Evolutionary conservation across 164 flowering plant species (phyloP), one percentile per base, ranked within the genome.

Genomic region (Vitis cinerea): DNA sequence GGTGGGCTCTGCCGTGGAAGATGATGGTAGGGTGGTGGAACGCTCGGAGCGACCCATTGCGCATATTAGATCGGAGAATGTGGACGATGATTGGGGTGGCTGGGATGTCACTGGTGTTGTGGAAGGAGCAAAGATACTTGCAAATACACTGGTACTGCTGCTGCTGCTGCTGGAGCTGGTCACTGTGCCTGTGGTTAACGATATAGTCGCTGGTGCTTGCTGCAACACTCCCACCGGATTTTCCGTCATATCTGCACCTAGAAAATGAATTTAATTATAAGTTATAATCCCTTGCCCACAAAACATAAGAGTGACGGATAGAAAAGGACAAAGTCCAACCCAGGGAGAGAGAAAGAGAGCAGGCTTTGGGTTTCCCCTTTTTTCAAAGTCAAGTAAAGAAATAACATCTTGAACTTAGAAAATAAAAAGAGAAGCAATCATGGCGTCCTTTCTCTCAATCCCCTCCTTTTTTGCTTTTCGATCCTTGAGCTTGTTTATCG

Each of bases 71-170:
- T 74, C 76, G 27, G 84, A 63, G 69, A 74, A 81, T 1, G 84
- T 69, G 50, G 86, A 54, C 2, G 88, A 29, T 29, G 77, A 12
- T 16, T 58, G 71, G 4, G 78, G 37, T 50, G 76, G 47, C 31
- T 75, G 80, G 12, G 80, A 31, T 19, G 65, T 64, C 17, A 56
- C 50, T 12, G 80, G 27, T 0, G 80, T 14, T 1, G 79, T 48
- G 1, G 85, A 78, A 44, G 94, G 75, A 7, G 81, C 77, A 69
- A 84, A 82, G 15, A 88, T 64, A 68, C 85, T 84, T 0, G 92
- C 84, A 64, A 86, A 87, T 1, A 86, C 83, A 30, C 72, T 80
- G 13, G 68, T 78, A 67, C 71, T 78, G 64, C 72, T 70, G 44
- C 67, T 70, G 44, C 67, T 65, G 65, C 62, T 49, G 10, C 72